phyloP scores from a whole-genome alignment of 495 filamentous ascomycete species.

The Trichoderma gamsii region DNA sequence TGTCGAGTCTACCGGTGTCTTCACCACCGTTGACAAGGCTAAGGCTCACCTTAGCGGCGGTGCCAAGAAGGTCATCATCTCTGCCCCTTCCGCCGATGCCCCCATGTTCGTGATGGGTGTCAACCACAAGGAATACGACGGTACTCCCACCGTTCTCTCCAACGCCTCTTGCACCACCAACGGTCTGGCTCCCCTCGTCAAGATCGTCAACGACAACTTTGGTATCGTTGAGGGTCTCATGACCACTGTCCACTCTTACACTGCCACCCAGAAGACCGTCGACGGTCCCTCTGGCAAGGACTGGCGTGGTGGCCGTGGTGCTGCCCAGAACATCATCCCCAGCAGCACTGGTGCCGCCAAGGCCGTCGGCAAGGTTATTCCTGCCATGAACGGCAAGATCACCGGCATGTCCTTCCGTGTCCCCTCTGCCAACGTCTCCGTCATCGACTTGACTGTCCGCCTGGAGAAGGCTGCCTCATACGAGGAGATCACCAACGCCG shows the following conservation, averaged over 20 bases:
- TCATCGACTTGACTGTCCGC: conserved; percentile 94
- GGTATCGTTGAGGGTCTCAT: conserved; percentile 97
- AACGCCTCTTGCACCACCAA: conserved; percentile 99
- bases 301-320: conserved; percentile 97
- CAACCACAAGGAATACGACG: conserved; percentile 89
- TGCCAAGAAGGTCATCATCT: conserved; percentile 99
- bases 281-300: conserved; percentile 97
- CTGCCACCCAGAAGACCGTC: conserved; percentile 98
- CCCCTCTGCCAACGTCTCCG: conserved; percentile 96
- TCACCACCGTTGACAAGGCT: conserved; percentile 97
- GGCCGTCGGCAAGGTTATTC: conserved; percentile 99
- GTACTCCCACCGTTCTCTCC: conserved; percentile 85
- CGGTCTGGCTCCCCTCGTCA: conserved; percentile 97
- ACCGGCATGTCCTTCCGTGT: conserved; percentile 99
- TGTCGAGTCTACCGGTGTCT: conserved; percentile 98
- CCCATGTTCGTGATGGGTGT: conserved; percentile 99
- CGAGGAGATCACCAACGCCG: conserved; percentile 84
- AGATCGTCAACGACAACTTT: conserved; percentile 98
- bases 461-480: conserved; percentile 85
- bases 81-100: conserved; percentile 95
- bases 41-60: conserved; percentile 93
- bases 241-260: conserved; percentile 99
- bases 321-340: conserved; percentile 99
- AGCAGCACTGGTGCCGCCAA: conserved; percentile 98
- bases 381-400: conserved; percentile 94